phyloP scores from a whole-genome alignment of 768 basidiomycete genomes.

The Pleurotus cornucopiae region DNA sequence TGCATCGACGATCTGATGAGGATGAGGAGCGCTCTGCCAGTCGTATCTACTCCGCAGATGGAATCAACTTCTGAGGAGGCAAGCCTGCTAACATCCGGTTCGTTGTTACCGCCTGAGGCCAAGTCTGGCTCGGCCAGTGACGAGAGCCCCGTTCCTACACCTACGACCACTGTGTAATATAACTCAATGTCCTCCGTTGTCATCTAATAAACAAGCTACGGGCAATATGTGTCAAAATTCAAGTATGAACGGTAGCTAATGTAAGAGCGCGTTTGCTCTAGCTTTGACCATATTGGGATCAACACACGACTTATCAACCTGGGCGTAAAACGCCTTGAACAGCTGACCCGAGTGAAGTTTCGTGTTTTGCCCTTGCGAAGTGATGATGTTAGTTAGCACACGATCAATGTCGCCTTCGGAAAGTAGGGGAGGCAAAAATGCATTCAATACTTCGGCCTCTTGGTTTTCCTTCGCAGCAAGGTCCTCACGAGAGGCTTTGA shows the following conservation, averaged over 20 bases:
- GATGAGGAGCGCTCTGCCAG: conserved; percentile 63
- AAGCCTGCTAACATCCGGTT: too few relatives aligned
- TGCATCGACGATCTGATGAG: conserved; percentile 78
- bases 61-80: background rate
- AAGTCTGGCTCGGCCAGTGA: too few relatives aligned
- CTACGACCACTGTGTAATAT: too few relatives aligned
- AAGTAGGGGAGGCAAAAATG: conserved; percentile 58
- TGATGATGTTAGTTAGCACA: conserved; percentile 39
- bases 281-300: conserved; percentile 53
- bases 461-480: conserved; percentile 58
- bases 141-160: too few relatives aligned
- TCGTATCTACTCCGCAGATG: conserved; percentile 25
- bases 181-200: too few relatives aligned
- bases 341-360: conserved; percentile 43
- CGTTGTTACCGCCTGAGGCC: too few relatives aligned
- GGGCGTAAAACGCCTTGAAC: conserved; percentile 60
- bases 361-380: conserved; percentile 21
- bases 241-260: background rate
- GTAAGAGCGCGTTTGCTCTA: conserved; percentile 39
- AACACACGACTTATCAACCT: conserved; percentile 56
- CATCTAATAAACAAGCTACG: too few relatives aligned
- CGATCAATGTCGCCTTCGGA: conserved; percentile 52
- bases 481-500: conserved; percentile 54
- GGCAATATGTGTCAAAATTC: too few relatives aligned
- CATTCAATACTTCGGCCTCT: conserved; percentile 52